Conservation (phyloP, 306 rosid genomes). For the Ziziphus jujuba region DNA sequence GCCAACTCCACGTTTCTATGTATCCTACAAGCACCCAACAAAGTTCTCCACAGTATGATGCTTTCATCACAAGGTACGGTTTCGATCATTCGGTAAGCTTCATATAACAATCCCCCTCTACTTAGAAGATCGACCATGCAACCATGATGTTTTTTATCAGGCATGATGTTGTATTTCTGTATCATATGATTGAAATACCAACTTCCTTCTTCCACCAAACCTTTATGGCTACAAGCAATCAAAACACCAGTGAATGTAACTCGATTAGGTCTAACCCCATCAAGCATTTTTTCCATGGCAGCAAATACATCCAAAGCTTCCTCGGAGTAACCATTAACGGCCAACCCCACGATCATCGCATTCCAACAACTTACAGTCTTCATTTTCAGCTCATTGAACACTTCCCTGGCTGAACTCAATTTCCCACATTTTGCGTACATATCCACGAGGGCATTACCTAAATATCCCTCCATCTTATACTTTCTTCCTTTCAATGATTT, state of each 20-base stretch:
- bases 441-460: conserved; percentile 62
- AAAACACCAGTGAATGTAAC: conserved; percentile 59
- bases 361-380: conserved; percentile 67
- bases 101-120: conserved; percentile 59
- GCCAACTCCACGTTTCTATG: conserved; percentile 55
- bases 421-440: conserved; percentile 74
- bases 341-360: conserved; percentile 71
- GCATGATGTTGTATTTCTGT: conserved; percentile 37
- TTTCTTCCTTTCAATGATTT: conserved; percentile 36
- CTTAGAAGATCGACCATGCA: conserved; percentile 72
- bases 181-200: conserved; percentile 49
- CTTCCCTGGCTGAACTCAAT: conserved; percentile 55
- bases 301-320: conserved; percentile 51
- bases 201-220: conserved; percentile 68
- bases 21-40: conserved; percentile 65
- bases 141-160: conserved; percentile 65
- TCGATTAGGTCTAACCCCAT: conserved; percentile 48
- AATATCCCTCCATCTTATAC: conserved; percentile 54
- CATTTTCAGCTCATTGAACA: conserved; percentile 52
- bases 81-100: conserved; percentile 50
- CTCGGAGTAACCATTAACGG: conserved; percentile 60
- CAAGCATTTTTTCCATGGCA: conserved; percentile 42
- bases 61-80: conserved; percentile 29
- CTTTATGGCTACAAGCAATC: conserved; percentile 72
- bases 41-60: conserved; percentile 58